Evolutionary conservation across 208 protist species (phyloP).

Genomic region (Vickermania ingenoplastis): DNA sequence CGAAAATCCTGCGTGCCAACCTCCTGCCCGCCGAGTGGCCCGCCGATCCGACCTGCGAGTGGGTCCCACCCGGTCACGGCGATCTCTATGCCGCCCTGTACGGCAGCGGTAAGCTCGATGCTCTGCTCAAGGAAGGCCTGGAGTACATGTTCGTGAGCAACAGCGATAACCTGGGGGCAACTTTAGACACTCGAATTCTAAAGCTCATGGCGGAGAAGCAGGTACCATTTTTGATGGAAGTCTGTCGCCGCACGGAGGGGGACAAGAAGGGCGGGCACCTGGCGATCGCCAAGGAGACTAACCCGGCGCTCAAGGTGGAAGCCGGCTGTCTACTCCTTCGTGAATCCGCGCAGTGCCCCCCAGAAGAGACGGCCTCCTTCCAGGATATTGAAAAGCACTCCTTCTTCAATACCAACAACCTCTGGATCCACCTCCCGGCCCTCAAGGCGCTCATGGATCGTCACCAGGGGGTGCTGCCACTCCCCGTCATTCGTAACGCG

Average conservation of each 20-base stretch:
- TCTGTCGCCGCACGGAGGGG: slow-evolving; percentile 79
- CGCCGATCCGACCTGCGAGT: slow-evolving; percentile 51
- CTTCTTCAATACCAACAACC: slow-evolving; percentile 99
- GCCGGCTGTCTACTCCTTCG: slow-evolving; percentile 57
- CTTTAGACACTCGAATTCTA: slow-evolving; percentile 78
- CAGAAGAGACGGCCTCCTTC: slow-evolving; percentile 91
- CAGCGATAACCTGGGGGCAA: slow-evolving; percentile 98
- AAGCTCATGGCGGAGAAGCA: slow-evolving; percentile 67
- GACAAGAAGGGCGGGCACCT: slow-evolving; percentile 93
- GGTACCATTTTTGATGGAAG: slow-evolving; percentile 89
- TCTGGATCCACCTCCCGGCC: slow-evolving; percentile 94
- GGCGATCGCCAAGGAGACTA: slow-evolving; percentile 20
- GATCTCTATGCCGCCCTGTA: slow-evolving; percentile 95
- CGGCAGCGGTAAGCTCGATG: slow-evolving; percentile 82
- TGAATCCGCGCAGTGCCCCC: slow-evolving; percentile 81
- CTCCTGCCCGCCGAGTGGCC: slow-evolving; percentile 55
- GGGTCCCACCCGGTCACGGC: slow-evolving; percentile 99
- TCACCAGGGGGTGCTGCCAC: slow-evolving; percentile 43
- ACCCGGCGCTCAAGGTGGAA: background rate
- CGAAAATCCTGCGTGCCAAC: slow-evolving; percentile 62
- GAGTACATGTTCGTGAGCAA: slow-evolving; percentile 99
- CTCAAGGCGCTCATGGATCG: slow-evolving; percentile 67
- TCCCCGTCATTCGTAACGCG: slow-evolving; percentile 77
- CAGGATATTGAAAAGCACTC: slow-evolving; percentile 95
- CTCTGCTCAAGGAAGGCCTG: slow-evolving; percentile 79